Conservation (phyloP, 2,329 filamentous ascomycete genomes). For the Akanthomyces lecanii region DNA sequence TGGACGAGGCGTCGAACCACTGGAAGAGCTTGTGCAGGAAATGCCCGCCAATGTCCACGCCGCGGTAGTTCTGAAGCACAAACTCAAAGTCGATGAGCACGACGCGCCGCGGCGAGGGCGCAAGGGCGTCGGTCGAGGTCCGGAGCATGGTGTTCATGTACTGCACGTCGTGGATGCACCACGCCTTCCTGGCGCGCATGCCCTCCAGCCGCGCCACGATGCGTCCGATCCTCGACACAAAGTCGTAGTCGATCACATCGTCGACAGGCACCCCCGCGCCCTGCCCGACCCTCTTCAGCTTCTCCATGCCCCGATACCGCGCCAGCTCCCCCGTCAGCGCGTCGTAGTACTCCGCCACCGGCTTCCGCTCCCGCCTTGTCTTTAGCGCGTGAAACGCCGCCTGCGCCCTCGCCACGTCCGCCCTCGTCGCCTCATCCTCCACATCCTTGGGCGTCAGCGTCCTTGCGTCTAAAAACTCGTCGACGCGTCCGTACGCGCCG, state of each 20-base stretch:
- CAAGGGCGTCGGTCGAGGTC: background rate
- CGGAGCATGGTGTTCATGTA: slow-evolving; percentile 20
- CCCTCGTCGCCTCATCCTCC: slow-evolving; percentile 15
- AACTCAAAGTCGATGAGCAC: slow-evolving; percentile 20
- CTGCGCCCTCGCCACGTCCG: slow-evolving; percentile 15
- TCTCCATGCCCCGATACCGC: slow-evolving; percentile 13
- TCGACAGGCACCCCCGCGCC: slow-evolving; percentile 14
- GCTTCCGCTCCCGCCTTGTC: background rate
- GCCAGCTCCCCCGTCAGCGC: slow-evolving; percentile 8
- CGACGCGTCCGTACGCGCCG: slow-evolving; percentile 17
- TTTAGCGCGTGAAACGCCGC: slow-evolving; percentile 15
- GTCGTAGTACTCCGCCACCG: slow-evolving; percentile 10
- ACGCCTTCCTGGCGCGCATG: slow-evolving; percentile 8
- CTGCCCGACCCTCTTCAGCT: slow-evolving; percentile 10
- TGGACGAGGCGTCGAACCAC: slow-evolving; percentile 19
- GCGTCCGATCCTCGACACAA: slow-evolving; percentile 2
- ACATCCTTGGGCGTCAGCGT: slow-evolving; percentile 18
- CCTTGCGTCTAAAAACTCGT: slow-evolving; percentile 19
- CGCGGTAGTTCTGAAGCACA: slow-evolving; percentile 18
- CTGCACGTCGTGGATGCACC: slow-evolving; percentile 21
- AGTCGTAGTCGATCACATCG: slow-evolving; percentile 18
- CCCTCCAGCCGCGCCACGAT: slow-evolving; percentile 5
- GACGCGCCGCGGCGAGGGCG: background rate
- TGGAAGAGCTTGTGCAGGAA: slow-evolving; percentile 21
- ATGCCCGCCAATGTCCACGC: slow-evolving; percentile 20